phyloP scores from a whole-genome alignment of 768 basidiomycete species.

The Tricholomella constricta region DNA sequence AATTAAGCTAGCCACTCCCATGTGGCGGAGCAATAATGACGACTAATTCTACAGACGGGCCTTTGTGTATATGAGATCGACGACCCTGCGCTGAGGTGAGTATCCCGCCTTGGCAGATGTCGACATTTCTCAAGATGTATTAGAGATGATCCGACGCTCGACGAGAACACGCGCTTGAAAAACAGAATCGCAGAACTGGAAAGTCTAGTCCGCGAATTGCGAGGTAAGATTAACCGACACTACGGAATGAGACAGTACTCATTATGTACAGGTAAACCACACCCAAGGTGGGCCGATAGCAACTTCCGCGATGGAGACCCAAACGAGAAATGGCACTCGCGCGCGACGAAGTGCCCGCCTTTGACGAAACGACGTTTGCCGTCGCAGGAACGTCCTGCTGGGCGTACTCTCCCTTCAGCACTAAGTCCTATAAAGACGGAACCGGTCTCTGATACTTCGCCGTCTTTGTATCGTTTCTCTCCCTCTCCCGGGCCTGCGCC shows the following conservation, averaged over 20 bases:
- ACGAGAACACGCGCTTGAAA: constrained; percentile 83
- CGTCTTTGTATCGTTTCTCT: constrained; percentile 70
- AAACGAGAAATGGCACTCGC: constrained; percentile 85
- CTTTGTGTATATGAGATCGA: constrained; percentile 96
- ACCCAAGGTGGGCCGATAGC: constrained; percentile 83
- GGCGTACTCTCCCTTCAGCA: constrained; percentile 44
- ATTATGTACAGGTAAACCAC: constrained; percentile 67
- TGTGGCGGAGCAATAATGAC: constrained; percentile 6
- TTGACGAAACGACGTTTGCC: constrained; percentile 42
- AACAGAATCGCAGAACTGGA: constrained; percentile 92
- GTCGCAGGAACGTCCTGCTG: constrained; percentile 38
- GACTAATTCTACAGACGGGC: constrained; percentile 60
- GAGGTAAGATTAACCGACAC: constrained; percentile 47
- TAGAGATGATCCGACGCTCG: constrained; percentile 86
- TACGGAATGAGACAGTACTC: constrained; percentile 10
- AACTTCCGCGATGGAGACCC: constrained; percentile 80
- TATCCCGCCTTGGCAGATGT: neutral
- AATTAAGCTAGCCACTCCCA: constrained; percentile 23
- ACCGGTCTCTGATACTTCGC: constrained; percentile 47
- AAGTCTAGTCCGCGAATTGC: constrained; percentile 84
- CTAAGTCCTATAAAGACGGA: constrained; percentile 73
- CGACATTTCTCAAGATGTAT: constrained; percentile 4
- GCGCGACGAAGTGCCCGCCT: constrained; percentile 68
- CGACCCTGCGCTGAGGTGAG: constrained; percentile 78
- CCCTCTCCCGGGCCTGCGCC: constrained; percentile 51